Base-by-base conservation (phyloP, 306 rosid species). In the Cucumis cinereus region DNA sequence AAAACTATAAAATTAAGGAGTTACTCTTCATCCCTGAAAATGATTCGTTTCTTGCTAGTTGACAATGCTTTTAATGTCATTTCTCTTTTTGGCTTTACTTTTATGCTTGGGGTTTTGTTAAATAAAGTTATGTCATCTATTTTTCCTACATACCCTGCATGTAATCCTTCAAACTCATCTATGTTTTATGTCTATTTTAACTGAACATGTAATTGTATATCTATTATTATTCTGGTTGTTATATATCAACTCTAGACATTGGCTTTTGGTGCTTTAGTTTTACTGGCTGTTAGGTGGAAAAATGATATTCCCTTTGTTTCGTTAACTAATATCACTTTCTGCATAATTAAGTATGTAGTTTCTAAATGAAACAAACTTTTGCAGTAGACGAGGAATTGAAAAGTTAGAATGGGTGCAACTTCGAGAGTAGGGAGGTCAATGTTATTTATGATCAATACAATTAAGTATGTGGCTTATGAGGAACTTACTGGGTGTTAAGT, bases 341-440 rank as follows among this genome's bases (percentile, higher is more conserved):
- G 61, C 23, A 73, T 81, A 78, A 38, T 69, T 59, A 71, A 85
- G 61, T 24, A 62, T 78, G 71, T 20, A 70, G 30, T 12, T 85
- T 28, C 70, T 68, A 14, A 43, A 8, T 36, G 16, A 36, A 61
- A 82, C 20, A 63, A 47, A 80, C 56, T 54, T 55, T 87, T 80
- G 47, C 82, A 93, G 98, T 87, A 74, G 80, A 79, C 64, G 91
- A 85, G 77, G 92, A 81, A 38, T 76, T 80, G 83, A 86, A 83
- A 81, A 81, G 84, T 52, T 82, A 38, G 81, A 87, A 88, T 69
- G 93, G 79, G 79, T 84, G 80, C 79, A 85, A 83, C 47, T 85
- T 85, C 77, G 95, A 84, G 82, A 84, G 90, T 24, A 83, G 92
- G 28, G 89, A 86, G 74, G 75, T 80, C 70, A 49, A 49, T 79